Evolutionary conservation across 2,329 filamentous ascomycete species (phyloP), one percentile per base, ranked within the genome.

Genomic region (Penicillium sp.): DNA sequence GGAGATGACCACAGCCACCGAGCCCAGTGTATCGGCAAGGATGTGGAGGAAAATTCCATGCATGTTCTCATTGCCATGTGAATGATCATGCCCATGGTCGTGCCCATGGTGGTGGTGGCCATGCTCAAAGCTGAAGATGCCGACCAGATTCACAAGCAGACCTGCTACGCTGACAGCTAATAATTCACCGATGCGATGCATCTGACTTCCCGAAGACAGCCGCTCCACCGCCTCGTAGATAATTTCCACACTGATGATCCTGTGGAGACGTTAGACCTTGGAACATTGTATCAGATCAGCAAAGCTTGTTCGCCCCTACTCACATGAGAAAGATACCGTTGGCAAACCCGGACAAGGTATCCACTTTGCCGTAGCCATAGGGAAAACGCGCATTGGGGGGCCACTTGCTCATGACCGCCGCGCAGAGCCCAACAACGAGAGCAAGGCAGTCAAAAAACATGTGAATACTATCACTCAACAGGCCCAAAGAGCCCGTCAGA

Each of bases 401-500:
- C 90, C 93, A 96, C 70, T 97, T 97, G 70, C 88, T 93, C 76
- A 95, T 88, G 5, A 98, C 90, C 1, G 91, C 86, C 27, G 93
- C 93, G 59, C 91, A 85, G 8, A 98, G 76, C 9, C 93, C 93
- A 33, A 98, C 90, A 1, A 88, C 82, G 27, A 98, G 78, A 18
- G 91, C 93, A 33, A 96, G 83, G 58, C 93, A 98, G 70, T 98
- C 93, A 61, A 98, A 97, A 63, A 98, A 91, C 93, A 98, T 98
- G 71, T 98, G 93, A 54, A 98, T 93, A 62, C 90, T 97, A 69
- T 98, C 93, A 57, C 90, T 95, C 13, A 98, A 80, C n/a, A 98
- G 77, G 3, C 93, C 93, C 4, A 98, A 75, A 0, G 93, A 98
- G 57, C 95, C 90, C 3, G 90, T 97, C 9, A 93, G 73, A 60